Evolutionary conservation across 1,284 basidiomycete genomes (phyloP), one percentile per base, ranked within the genome.

Genomic region (Ganoderma multipileum): DNA sequence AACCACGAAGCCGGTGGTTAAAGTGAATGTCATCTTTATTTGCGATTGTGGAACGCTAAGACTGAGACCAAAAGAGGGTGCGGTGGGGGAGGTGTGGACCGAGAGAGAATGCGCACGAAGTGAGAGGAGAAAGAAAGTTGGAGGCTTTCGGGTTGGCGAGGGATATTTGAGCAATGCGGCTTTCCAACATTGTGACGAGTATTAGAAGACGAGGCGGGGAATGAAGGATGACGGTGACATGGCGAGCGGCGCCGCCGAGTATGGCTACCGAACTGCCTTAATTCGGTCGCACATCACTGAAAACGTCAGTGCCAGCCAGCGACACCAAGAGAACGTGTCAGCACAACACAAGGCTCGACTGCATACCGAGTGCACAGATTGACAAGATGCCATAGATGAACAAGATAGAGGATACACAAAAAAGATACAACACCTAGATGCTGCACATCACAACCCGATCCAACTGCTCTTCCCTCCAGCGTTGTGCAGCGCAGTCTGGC

Each of bases 401-500:
- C n/a, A 28, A 42, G 7, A 28, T 52, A 26, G 14, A 41, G 9
- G 57, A 33, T 39, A 23, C 58, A 60, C 23, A 12, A 30, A 30
- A 63, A 39, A 55, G 58, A 42, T 55, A 64, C 61, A 60, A 14
- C 38, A 67, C 60, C 50, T 58, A 41, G 26, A 60, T 42, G 39
- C 23, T 26, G 57, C 26, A 30, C 14, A 41, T 64, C 64, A 81
- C 44, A 98, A 81, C 16, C 95, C 95, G 73, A 98, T 96, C 93
- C 93, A 99, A 74, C 94, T 97, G 77, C 95, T 95, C 55, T 92
- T 84, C 1, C 97, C 97, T 0, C 90, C 89, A 0, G 95, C 89
- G 80, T 99, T 99, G 77, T 98, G 96, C 79, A 99, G 81, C 69
- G 88, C 87, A 26, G 95, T 96, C 82, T 98, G 95, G 3, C 95